A percentile compares a stretch with the other conserved stretches of the same genome.
Evolutionary conservation across 176 grass and related monocot genomes (phyloP).

Genomic region (Oryza rufipogon): DNA sequence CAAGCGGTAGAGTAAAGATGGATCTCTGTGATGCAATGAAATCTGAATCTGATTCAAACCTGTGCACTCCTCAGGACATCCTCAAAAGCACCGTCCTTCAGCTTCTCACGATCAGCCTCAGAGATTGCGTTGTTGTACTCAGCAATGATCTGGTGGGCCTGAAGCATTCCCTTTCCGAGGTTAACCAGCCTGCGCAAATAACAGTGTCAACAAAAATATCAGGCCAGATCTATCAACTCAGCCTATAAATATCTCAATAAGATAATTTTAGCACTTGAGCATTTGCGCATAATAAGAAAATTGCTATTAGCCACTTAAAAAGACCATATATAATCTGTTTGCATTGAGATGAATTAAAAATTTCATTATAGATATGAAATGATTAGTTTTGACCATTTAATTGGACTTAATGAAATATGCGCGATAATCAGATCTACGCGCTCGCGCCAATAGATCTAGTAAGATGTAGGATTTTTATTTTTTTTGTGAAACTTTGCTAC

Average conservation of each 20-base stretch:
- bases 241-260: background rate
- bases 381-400: background rate
- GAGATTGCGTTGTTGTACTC: slow-evolving; percentile 81
- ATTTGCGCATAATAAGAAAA: background rate
- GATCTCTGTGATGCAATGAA: background rate
- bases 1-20: background rate
- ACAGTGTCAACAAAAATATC: background rate
- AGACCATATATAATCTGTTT: background rate
- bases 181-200: slow-evolving; percentile 62
- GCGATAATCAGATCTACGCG: slow-evolving; percentile 11
- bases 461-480: background rate
- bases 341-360: background rate
- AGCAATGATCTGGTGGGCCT: slow-evolving; percentile 81
- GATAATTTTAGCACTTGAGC: background rate
- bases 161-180: slow-evolving; percentile 96
- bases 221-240: background rate
- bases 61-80: slow-evolving; percentile 89
- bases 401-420: background rate
- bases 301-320: background rate
- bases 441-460: slow-evolving; percentile 13
- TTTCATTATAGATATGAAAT: background rate
- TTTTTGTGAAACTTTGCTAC: background rate
- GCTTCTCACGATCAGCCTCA: slow-evolving; percentile 80
- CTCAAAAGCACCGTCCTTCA: slow-evolving; percentile 93
- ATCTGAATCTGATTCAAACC: slow-evolving; percentile 48